Evolutionary conservation across 192 early-diverging fungal genomes (phyloP).

Genomic region (Phycomyces blakesleeanus): DNA sequence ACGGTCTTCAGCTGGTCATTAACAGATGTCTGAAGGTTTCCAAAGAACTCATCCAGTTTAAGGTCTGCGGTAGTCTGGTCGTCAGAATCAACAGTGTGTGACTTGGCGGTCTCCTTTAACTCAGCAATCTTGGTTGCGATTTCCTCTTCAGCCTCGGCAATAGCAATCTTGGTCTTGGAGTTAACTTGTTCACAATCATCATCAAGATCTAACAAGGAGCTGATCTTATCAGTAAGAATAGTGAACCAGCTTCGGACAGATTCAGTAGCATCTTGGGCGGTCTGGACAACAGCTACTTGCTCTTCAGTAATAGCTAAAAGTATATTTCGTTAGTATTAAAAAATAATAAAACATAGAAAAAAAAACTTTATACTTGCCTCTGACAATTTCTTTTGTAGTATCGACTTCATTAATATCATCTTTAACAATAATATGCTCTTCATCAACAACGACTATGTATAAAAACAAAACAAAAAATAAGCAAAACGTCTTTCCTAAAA

Average conservation of each 20-base stretch:
- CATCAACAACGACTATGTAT: neutral
- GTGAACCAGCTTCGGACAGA: slow-evolving; percentile 10
- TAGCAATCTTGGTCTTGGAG: neutral
- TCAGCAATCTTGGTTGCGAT: slow-evolving; percentile 6
- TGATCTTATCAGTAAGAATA: neutral
- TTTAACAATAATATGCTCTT: slow-evolving; percentile 10
- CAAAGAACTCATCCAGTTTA: slow-evolving; percentile 16
- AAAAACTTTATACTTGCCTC: neutral
- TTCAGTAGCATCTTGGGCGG: slow-evolving; percentile 17
- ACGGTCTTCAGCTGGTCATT: neutral
- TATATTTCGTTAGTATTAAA: neutral
- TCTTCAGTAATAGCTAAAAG: neutral
- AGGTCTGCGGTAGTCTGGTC: neutral
- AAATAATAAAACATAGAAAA: neutral
- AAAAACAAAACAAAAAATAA: too few relatives aligned
- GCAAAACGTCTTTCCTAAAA: too few relatives aligned
- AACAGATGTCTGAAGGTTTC: slow-evolving; percentile 5
- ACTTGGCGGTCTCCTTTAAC: slow-evolving; percentile 3
- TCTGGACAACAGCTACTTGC: neutral
- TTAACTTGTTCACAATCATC: slow-evolving; percentile 10
- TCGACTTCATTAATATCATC: slow-evolving; percentile 9
- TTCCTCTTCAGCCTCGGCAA: slow-evolving; percentile 16
- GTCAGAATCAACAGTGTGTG: neutral
- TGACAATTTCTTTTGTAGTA: neutral
- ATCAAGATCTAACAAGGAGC: neutral